Evolutionary conservation across 495 filamentous ascomycete species (phyloP), one percentile per base, ranked within the genome.

Genomic region (Tuber aestivum): DNA sequence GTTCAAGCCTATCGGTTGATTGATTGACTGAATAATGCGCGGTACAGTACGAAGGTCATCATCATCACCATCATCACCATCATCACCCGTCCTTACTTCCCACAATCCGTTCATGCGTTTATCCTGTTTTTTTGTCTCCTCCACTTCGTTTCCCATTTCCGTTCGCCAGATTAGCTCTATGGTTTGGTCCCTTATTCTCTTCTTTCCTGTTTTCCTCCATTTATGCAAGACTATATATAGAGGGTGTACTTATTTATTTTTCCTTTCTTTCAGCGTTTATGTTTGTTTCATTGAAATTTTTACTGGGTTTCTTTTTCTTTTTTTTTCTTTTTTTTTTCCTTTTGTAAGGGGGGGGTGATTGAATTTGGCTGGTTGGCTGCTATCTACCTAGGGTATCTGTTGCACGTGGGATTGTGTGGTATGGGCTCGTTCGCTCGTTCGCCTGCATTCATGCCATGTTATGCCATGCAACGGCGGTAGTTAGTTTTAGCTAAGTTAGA

Each of bases 341-440:
- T n/a, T 56, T 56, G n/a, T n/a, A n/a, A 2, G 23, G 2, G 48
- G 23, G 48, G 48, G 48, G 23, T 21, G 50, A 23, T 14, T 61
- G 50, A 61, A 61, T 61, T 61, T 61, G 50, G 50, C 50, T 61
- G 48, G 23, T 9, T 12, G 50, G 50, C 50, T 61, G 50, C 50
- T 61, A 61, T 14, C 50, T 27, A 61, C n/a, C 50, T 61, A 61
- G 8, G 9, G n/a, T 61, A 61, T 61, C 50, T 61, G 50, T 61
- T 61, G 50, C 50, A 65, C 27, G 56, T 32, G 56, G 56, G 27
- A 65, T 65, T 65, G 56, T 65, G 56, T 65, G 56, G 56, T 65
- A 32, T 65, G 4, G 12, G 27, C 35, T 65, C 56, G 56, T 35
- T 35, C 56, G 56, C 32, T 65, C 56, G 56, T 65, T 65, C 56